Conservation (phyloP, 257 asterid species). For the Salvia hispanica region DNA sequence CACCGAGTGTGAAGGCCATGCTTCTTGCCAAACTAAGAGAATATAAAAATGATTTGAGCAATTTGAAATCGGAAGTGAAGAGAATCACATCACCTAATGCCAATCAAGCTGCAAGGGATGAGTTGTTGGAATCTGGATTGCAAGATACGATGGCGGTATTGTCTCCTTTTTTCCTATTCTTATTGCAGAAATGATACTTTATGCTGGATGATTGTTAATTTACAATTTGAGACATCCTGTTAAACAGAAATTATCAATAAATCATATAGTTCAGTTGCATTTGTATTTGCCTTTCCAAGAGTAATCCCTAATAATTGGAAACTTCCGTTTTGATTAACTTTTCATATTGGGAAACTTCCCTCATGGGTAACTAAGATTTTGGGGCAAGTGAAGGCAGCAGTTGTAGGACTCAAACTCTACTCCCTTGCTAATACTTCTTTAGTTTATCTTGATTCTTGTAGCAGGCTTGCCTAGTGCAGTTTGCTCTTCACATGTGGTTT, state of each 20-base stretch:
- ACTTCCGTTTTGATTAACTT: too few species aligned
- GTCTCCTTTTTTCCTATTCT: conserved; percentile 1
- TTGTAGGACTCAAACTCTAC: too few species aligned
- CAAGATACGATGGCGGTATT: conserved; percentile 62
- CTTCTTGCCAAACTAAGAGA: conserved; percentile 82
- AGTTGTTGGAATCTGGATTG: conserved; percentile 75
- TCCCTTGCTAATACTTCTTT: too few species aligned
- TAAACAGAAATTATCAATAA: not conserved
- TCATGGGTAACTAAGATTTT: not conserved
- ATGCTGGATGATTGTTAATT: not conserved
- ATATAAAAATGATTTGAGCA: conserved; percentile 76
- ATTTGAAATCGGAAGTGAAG: conserved; percentile 73
- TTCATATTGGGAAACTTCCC: not conserved
- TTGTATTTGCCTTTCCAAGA: too few species aligned
- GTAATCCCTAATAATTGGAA: too few species aligned
- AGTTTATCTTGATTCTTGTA: too few species aligned
- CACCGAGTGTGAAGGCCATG: conserved; percentile 67
- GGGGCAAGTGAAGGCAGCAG: not conserved
- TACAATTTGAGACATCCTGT: not conserved
- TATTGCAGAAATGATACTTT: not conserved
- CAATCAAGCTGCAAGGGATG: conserved; percentile 66
- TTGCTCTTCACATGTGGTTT: too few species aligned
- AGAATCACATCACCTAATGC: conserved; percentile 59
- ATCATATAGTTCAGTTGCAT: not conserved
- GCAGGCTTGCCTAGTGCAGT: too few species aligned